Conservation (phyloP, 2,329 filamentous ascomycete genomes). For the Fusarium redolens region DNA sequence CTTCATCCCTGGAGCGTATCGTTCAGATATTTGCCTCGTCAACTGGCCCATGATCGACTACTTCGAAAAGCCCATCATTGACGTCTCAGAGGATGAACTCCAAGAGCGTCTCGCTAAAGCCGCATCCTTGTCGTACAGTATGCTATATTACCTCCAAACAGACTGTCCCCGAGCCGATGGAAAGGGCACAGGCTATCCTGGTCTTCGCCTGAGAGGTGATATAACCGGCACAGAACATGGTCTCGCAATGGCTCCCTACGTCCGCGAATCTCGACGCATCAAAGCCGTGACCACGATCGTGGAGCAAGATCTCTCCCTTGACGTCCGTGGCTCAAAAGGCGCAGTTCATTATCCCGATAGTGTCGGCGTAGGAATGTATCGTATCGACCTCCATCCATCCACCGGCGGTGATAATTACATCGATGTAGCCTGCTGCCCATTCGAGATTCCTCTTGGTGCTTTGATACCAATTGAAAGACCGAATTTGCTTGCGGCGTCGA, state of each 20-base stretch:
- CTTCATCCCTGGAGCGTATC: conserved; percentile 37
- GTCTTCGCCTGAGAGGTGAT: conserved; percentile 42
- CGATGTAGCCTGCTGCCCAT: conserved; percentile 46
- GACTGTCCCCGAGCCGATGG: conserved; percentile 44
- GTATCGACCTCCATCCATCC: conserved; percentile 45
- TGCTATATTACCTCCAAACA: conserved; percentile 45
- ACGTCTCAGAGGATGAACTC: conserved; percentile 34
- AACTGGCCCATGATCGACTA: conserved; percentile 49
- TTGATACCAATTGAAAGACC: conserved; percentile 34
- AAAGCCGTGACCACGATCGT: conserved; percentile 41
- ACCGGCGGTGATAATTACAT: conserved; percentile 47
- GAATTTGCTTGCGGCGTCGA: conserved; percentile 42
- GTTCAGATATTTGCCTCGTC: conserved; percentile 44
- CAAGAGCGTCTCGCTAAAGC: conserved; percentile 31
- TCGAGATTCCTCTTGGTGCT: conserved; percentile 43
- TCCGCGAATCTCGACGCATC: conserved; percentile 44
- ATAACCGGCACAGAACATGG: conserved; percentile 45
- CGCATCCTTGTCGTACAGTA: conserved; percentile 43
- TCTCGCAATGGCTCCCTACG: conserved; percentile 45
- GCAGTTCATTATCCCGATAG: conserved; percentile 43
- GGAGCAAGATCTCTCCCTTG: conserved; percentile 43
- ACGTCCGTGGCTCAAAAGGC: conserved; percentile 31
- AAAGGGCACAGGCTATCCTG: conserved; percentile 39
- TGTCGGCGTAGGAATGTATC: conserved; percentile 46
- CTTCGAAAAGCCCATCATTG: conserved; percentile 46